Base-by-base conservation (phyloP, 139 green algal genomes). In the Diplosphaera chodatii region DNA sequence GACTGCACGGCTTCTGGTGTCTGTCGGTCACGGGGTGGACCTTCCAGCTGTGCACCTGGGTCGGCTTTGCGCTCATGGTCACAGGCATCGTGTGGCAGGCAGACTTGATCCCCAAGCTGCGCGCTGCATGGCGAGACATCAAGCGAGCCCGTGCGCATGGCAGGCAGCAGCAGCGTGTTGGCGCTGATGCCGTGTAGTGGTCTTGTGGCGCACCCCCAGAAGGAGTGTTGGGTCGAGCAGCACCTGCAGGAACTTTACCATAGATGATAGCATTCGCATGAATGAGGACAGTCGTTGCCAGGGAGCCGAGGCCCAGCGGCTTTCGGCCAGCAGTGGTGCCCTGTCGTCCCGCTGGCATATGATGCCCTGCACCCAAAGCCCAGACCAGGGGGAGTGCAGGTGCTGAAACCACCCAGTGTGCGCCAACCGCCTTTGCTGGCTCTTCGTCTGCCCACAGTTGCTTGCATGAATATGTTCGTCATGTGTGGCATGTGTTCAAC, bases 21-120 rank as follows among this genome's bases (percentile, higher is more conserved):
- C 79, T 90, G 1, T 77, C 77, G 1, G 0, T 66, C 4, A 75
- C 78, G 13, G 85, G 85, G 27, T 82, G 67, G 74, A 25, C 86
- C 4, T 88, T 90, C 79, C 81, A 73, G 68, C 79, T 90, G 56
- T 16, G 81, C 33, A 90, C 85, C 66, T 90, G 88, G 78, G 63
- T 67, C 16, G 85, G 85, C 56, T 90, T 90, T 76, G 22, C 69
- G 2, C 71, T 78, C 33, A 66, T 88, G 63, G 73, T 88, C 16
- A 16, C 28, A 78, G 73, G 74, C 30, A 66, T 77, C 2, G 29
- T 83, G 22, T 83, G 78, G 78, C 63, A 32, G 18, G 67, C 73
- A 33, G 74, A 77, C 70, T 40, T 83, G 29, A 25, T 65, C 62
- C 64, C 48, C n/a, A 83, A 83, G 73, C 3, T 83, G 22, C 27